Evolutionary conservation across 164 flowering plant genomes (phyloP), one percentile per base, ranked within the genome.

Genomic region (Malania oleifera): DNA sequence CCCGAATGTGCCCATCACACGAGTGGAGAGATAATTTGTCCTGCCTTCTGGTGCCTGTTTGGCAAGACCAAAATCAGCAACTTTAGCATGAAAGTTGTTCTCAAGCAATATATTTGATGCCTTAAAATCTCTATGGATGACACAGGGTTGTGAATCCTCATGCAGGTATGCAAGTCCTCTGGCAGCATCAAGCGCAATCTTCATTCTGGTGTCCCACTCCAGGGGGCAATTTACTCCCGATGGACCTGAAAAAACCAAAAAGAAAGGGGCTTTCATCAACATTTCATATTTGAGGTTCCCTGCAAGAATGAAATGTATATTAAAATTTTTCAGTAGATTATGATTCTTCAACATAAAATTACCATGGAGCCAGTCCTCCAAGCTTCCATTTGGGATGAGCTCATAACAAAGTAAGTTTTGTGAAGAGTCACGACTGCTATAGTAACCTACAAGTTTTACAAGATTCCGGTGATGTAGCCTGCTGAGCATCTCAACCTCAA

Each of bases 1-100:
- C 99, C 99, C 99, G 70, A 90, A 93, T 57, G 99, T 90, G 53
- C 97, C 99, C 99, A 93, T 93, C 44, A 90, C 99, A 60, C 97
- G 87, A 55, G 99, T 93, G 35, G 99, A 90, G 28, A 90, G 66
- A 67, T 83, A 82, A 71, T 82, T 93, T 65, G 64, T 57, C 59
- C 85, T 77, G 70, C 96, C 99, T 77, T 88, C 99, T 53, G 97
- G 97, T 49, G 99, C 99, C 66, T 71, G 92, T 74, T 90, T 90
- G 25, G 97, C 99, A 44, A 93, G 85, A 60, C 99, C 99, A 74
- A 93, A 93, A 74, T 93, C 99, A 26, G 97, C 88, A 68, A 93
- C 99, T 74, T 93, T 90, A 35, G 99, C 97, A 73, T 82, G 70
- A 54, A 93, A 93, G 67, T 88, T 79, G 62, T 88, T 86, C 74